Percentiles rank a stretch among this genome's conserved stretches.
These are phyloP conservation scores for Xylaria digitata DNA, from an alignment of 2,329 filamentous ascomycete species.

Conservation along the genomic window DNA sequence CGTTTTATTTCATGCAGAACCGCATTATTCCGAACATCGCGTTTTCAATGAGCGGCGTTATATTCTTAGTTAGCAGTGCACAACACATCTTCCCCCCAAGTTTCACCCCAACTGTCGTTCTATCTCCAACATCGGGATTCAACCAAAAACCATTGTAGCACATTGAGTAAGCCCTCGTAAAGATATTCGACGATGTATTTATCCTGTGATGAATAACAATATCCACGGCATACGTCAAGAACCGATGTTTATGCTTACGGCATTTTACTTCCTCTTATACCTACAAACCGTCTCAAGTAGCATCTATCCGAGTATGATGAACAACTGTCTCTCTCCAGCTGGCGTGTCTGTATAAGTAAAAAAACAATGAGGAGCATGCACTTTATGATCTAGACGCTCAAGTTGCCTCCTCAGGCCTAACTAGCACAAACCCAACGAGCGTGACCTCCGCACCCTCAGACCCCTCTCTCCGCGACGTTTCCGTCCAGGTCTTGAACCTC, in stretches of 20 bases:
- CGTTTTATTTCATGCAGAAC: no score
- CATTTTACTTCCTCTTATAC: background rate
- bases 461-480: slow-evolving; percentile 5
- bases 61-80: no score
- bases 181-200: background rate
- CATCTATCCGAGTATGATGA: background rate
- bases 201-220: background rate
- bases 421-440: slow-evolving; percentile 26
- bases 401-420: background rate
- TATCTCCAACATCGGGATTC: no score
- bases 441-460: slow-evolving; percentile 17
- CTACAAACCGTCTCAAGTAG: background rate
- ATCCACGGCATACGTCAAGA: background rate
- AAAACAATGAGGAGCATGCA: no score
- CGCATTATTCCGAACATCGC: no score
- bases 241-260: background rate
- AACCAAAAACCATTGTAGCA: no score
- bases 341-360: no score
- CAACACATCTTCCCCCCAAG: no score
- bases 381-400: background rate
- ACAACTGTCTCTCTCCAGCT: background rate
- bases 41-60: no score
- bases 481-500: slow-evolving; percentile 27
- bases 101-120: no score
- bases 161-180: no score